Evolutionary conservation across 2,329 filamentous ascomycete species (phyloP), one percentile per base, ranked within the genome.

Genomic region (Colletotrichum sp.): DNA sequence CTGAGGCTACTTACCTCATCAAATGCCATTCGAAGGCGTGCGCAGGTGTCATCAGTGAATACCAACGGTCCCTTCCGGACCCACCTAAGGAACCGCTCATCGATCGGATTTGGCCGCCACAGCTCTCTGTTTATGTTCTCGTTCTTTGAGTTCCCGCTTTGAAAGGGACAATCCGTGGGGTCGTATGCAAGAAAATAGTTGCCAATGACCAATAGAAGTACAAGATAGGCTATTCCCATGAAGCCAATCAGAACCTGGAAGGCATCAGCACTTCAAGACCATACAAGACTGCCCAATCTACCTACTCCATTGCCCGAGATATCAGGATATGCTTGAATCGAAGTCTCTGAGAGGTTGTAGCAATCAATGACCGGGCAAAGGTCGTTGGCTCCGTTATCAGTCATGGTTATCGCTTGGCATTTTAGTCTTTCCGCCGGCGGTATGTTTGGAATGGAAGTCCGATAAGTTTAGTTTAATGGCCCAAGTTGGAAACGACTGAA

Each of bases 401-500:
- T 12, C 43, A 52, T 52, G 43, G n/a, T 21, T 12, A 3, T 52
- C 43, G 10, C 10, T 52, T 52, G 10, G n/a, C 43, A 52, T 52
- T 21, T 0, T 13, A 21, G 2, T 0, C 8, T 52, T 12, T n/a
- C 3, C 18, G 9, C 18, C 18, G 38, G 38, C 38, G 38, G 9
- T n/a, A 48, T 3, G 18, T n/a, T n/a, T 4, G 1, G 9, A n/a
- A 48, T 12, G 5, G 38, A n/a, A 48, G 3, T n/a, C 1, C 18
- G 38, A 48, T 2, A n/a, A n/a, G 38, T 12, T n/a, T n/a, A 2
- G 9, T n/a, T n/a, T 10, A 48, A 3, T n/a, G n/a, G 38, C 38
- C 38, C 38, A 18, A 48, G 38, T 48, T 48, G 18, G 43, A 3
- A 13, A 52, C n/a, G 6, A 52, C 43, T 21, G 4, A 2, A 8